These are phyloP conservation scores for Prunus kanzakura DNA, from an alignment of 306 rosid species.

Conservation along the genomic window DNA sequence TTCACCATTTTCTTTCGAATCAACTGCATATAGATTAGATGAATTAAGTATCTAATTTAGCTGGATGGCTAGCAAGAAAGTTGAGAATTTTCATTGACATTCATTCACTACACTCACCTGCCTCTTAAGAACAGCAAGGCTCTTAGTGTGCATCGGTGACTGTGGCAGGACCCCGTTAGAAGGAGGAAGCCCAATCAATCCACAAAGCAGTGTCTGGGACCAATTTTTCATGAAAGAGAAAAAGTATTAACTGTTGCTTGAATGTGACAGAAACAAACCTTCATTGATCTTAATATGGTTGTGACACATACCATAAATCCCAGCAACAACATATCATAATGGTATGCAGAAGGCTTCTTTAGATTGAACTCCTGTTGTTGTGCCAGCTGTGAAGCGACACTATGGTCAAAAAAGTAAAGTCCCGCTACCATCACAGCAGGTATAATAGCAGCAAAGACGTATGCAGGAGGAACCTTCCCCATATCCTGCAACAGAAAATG, in stretches of 20 bases:
- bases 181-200: constrained; percentile 83
- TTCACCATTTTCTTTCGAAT: constrained; percentile 68
- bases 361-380: constrained; percentile 93
- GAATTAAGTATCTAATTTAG: constrained; percentile 11
- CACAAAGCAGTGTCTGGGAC: constrained; percentile 77
- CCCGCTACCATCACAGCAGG: constrained; percentile 87
- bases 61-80: neutral
- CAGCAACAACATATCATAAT: constrained; percentile 71
- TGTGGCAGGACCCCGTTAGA: constrained; percentile 94
- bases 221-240: constrained; percentile 17
- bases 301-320: constrained; percentile 54
- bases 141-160: constrained; percentile 94
- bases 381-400: constrained; percentile 88
- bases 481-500: constrained; percentile 56
- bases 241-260: neutral
- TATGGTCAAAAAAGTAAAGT: constrained; percentile 85
- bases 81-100: neutral
- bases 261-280: constrained; percentile 4
- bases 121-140: constrained; percentile 75
- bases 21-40: constrained; percentile 37
- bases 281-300: neutral
- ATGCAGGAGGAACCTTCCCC: constrained; percentile 61
- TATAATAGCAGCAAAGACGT: constrained; percentile 66
- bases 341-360: constrained; percentile 80
- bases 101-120: constrained; percentile 42